Base-by-base conservation (phyloP, 2,329 filamentous ascomycete genomes). In the Ophiostoma sp. region DNA sequence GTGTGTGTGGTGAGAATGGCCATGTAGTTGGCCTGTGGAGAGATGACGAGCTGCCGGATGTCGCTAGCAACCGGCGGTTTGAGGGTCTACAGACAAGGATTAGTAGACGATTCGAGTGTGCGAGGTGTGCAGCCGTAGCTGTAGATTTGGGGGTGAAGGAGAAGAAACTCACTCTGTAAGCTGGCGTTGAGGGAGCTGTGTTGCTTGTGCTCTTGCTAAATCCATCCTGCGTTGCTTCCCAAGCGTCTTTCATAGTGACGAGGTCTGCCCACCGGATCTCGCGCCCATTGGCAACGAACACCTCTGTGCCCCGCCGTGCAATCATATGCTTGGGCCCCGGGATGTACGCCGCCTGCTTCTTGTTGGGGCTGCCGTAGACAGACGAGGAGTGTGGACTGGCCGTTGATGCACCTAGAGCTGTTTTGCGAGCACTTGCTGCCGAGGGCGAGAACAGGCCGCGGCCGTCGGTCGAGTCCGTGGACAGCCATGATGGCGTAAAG, bases 191-290 rank as follows among this genome's bases (percentile, higher is more conserved):
- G 48, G 25, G 68, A 74, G 76, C 72, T 59, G 77, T 75, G 25
- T 33, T 55, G 69, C 45, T 69, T 5, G 68, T 48, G 61, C 68
- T 57, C 28, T 42, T 68, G 80, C 76, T 77, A 72, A 73, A 73
- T 50, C 74, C 75, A 68, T 78, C 77, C 22, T 79, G 77, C 71
- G 82, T 83, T 36, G 84, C 79, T 72, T 85, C 83, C 82, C 83
- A 87, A 70, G 80, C 79, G 75, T 90, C 92, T 84, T 97, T 97
- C 79, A 98, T 82, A 74, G 91, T 89, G 70, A 90, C 89, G 72
- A 99, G 83, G 82, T 97, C 93, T 11, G 93, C 91, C 94, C 96
- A 99, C 81, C 95, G 88, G 75, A 99, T 92, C 82, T 98, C 93
- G 78, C 92, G 95, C 68, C 95, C 95, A 55, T 92, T 91, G 25